phyloP scores from a whole-genome alignment of 2,329 filamentous ascomycete genomes.

The Claviceps lovelessii region DNA sequence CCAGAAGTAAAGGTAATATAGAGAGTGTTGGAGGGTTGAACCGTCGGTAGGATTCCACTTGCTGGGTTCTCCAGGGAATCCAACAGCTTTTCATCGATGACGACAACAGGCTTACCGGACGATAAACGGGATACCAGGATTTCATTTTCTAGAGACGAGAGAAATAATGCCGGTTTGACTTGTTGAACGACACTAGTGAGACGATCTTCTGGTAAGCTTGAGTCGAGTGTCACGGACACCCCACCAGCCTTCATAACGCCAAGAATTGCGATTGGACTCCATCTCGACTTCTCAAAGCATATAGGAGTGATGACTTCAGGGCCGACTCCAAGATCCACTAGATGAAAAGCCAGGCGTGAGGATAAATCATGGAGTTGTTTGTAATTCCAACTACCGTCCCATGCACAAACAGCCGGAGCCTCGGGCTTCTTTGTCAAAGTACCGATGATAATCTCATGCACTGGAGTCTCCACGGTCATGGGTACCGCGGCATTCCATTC shows the following conservation, averaged over 20 bases:
- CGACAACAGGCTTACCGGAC: neutral
- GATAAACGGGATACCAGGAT: slow-evolving; percentile 4
- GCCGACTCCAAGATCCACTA: slow-evolving; percentile 1
- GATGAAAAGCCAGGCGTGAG: slow-evolving; percentile 4
- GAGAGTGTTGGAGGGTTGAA: slow-evolving; percentile 5
- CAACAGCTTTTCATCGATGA: slow-evolving; percentile 1
- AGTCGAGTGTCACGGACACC: slow-evolving; percentile 6
- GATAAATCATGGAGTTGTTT: slow-evolving; percentile 15
- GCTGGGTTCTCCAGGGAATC: neutral
- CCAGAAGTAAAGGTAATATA: slow-evolving; percentile 38
- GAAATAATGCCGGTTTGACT: slow-evolving; percentile 7
- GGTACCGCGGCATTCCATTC: slow-evolving; percentile 3
- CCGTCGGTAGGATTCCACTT: slow-evolving; percentile 1
- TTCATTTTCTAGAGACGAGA: slow-evolving; percentile 9
- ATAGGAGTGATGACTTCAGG: slow-evolving; percentile 3
- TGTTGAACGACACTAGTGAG: slow-evolving; percentile 8
- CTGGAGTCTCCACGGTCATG: slow-evolving; percentile 1
- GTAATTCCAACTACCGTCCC: slow-evolving; percentile 27
- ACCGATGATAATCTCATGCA: slow-evolving; percentile 4
- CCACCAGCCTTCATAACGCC: slow-evolving; percentile 5
- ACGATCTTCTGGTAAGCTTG: slow-evolving; percentile 8
- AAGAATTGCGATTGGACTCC: slow-evolving; percentile 5
- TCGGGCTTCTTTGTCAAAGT: neutral
- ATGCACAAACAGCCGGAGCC: slow-evolving; percentile 6
- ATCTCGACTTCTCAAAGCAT: slow-evolving; percentile 6